These are phyloP conservation scores for Mortierella sp. DNA, from an alignment of 371 early-diverging fungal genomes.

Conservation along the genomic window DNA sequence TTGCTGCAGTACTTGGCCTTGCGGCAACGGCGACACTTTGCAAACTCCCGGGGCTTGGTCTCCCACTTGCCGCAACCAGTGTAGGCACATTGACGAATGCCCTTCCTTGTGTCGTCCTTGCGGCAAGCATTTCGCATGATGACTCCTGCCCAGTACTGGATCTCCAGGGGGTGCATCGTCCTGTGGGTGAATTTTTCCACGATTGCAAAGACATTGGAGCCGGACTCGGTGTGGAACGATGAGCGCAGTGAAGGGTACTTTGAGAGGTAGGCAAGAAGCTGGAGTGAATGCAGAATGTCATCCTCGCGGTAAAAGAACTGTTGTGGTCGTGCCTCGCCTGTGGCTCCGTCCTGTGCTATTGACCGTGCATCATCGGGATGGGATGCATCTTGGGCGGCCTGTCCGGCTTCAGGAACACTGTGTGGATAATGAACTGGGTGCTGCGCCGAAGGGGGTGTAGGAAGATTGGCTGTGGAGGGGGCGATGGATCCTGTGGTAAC, in stretches of 20 bases:
- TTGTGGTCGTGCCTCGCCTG: constrained; percentile 36
- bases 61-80: constrained; percentile 86
- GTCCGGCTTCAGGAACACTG: constrained; percentile 8
- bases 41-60: constrained; percentile 80
- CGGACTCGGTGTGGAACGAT: constrained; percentile 73
- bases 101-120: constrained; percentile 79
- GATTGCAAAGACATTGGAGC: constrained; percentile 77
- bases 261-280: constrained; percentile 88
- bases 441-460: constrained; percentile 6
- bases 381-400: constrained; percentile 16
- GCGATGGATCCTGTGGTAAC: constrained; percentile 21
- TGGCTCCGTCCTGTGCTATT: constrained; percentile 25
- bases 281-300: constrained; percentile 87
- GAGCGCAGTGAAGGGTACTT: constrained; percentile 85
- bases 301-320: constrained; percentile 80
- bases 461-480: constrained; percentile 28
- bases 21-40: constrained; percentile 86
- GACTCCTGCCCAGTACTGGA: constrained; percentile 84
- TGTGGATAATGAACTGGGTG: constrained; percentile 16
- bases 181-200: constrained; percentile 83
- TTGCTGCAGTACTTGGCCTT: constrained; percentile 87
- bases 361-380: constrained; percentile 23
- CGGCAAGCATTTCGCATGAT: constrained; percentile 88
- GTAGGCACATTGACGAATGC: constrained; percentile 82
- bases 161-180: constrained; percentile 70